These are phyloP conservation scores for Platanthera zijinensis DNA, from an alignment of 106 monocot species.

Conservation along the genomic window DNA sequence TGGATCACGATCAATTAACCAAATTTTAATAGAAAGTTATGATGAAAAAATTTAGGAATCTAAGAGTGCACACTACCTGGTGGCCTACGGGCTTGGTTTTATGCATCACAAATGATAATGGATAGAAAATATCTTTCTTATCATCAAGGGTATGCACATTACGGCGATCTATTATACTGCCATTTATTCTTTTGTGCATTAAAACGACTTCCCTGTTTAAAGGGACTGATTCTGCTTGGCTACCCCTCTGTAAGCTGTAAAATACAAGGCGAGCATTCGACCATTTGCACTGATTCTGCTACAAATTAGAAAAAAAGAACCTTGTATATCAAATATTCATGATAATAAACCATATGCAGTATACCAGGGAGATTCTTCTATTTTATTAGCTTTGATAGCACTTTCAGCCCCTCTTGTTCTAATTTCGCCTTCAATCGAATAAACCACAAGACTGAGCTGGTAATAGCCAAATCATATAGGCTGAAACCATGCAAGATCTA, in stretches of 20 bases:
- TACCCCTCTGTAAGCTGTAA: conserved; percentile 37
- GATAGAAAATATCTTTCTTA: conserved; percentile 68
- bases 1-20: too few species aligned
- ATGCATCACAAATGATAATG: conserved; percentile 72
- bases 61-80: conserved; percentile 61
- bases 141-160: conserved; percentile 58
- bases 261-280: not conserved
- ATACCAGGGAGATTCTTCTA: too few species aligned
- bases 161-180: conserved; percentile 40
- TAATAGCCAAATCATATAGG: conserved; percentile 47
- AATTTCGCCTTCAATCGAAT: too few species aligned
- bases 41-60: too few species aligned
- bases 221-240: conserved; percentile 18
- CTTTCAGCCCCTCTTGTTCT: too few species aligned
- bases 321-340: not conserved
- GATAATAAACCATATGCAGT: too few species aligned
- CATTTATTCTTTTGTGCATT: too few species aligned
- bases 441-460: too few species aligned
- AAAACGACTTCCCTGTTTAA: too few species aligned
- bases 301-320: not conserved
- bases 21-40: too few species aligned
- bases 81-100: conserved; percentile 87
- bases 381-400: too few species aligned
- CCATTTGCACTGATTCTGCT: not conserved
- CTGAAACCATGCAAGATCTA: conserved; percentile 73